Evolutionary conservation across 371 early-diverging fungal species (phyloP), one percentile per base, ranked within the genome.

Genomic region (Funneliformis caledonium): DNA sequence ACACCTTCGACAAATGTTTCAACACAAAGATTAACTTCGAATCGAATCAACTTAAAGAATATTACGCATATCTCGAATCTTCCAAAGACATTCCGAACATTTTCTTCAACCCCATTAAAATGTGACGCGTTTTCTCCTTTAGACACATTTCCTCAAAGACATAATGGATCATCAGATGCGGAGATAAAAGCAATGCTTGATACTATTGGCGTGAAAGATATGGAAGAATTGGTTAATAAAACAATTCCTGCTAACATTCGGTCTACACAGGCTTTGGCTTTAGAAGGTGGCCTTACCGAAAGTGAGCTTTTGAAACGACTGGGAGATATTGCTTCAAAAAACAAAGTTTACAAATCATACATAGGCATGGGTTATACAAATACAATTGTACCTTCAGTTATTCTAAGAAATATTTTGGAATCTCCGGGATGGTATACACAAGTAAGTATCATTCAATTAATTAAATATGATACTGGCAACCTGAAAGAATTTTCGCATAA

Each of bases 341-440:
- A 98, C 93, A 93, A 96, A 90, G 85, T 97, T 47, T 91, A 91
- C 86, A 91, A 92, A 76, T 93, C 95, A 50, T 98, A 95, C 84
- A 96, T 98, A 80, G 99, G 99, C 76, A 94, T 96, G 89, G 99
- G 99, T 37, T 98, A 98, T 88, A 93, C 93, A 22, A 92, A 93
- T 80, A 93, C 94, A 43, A 90, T 96, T 52, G 95, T 95, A 19
- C 99, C 99, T 52, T 92, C 94, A 69, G 98, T 98, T 60, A 97
- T 98, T 78, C 87, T 96, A 84, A 92, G 99, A 82, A 98, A 97
- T 85, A 91, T 98, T 61, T 84, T 98, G 86, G 99, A 98, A 87
- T 97, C 97, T 86, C 99, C 99, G 42, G 96, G 95, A 45, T 98
- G 98, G 98, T 98, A 98, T 88, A 98, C 97, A 77, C 97, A 94